These are phyloP conservation scores for Anthoceros angustus DNA, from an alignment of 225 moss, liverwort and hornwort genomes.

Conservation along the genomic window DNA sequence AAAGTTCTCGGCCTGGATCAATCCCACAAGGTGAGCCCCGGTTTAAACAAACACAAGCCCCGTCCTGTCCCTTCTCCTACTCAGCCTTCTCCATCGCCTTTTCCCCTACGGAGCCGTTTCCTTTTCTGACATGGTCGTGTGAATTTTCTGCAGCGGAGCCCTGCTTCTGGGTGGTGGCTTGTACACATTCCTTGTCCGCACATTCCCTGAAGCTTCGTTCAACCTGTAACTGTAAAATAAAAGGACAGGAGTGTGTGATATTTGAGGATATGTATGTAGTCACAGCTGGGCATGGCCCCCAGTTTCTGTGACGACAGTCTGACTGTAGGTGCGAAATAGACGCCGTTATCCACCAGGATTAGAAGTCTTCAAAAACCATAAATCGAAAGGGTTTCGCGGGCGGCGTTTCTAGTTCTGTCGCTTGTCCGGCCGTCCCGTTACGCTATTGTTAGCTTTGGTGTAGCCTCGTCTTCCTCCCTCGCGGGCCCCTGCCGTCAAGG, in stretches of 20 bases:
- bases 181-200: conserved; percentile 67
- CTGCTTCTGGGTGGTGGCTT: conserved; percentile 77
- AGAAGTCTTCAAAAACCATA: too few relatives aligned
- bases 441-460: too few relatives aligned
- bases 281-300: too few relatives aligned
- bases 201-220: conserved; percentile 62
- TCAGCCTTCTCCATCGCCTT: not conserved
- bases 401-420: too few relatives aligned
- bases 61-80: not conserved
- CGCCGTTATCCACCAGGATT: too few relatives aligned
- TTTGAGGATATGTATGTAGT: too few relatives aligned
- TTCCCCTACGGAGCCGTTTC: not conserved
- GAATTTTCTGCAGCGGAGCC: conserved; percentile 56
- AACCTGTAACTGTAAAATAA: conserved; percentile 21
- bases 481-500: too few relatives aligned
- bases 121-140: conserved; percentile 4
- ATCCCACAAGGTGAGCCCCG: conserved; percentile 57
- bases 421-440: too few relatives aligned
- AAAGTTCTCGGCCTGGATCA: conserved; percentile 95
- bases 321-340: too few relatives aligned
- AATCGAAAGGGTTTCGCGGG: too few relatives aligned
- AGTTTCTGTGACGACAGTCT: too few relatives aligned
- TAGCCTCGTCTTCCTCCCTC: too few relatives aligned
- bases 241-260: not conserved
- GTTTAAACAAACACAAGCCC: not conserved